Base-by-base conservation (phyloP, 306 rosid species). In the Corylus americana region DNA sequence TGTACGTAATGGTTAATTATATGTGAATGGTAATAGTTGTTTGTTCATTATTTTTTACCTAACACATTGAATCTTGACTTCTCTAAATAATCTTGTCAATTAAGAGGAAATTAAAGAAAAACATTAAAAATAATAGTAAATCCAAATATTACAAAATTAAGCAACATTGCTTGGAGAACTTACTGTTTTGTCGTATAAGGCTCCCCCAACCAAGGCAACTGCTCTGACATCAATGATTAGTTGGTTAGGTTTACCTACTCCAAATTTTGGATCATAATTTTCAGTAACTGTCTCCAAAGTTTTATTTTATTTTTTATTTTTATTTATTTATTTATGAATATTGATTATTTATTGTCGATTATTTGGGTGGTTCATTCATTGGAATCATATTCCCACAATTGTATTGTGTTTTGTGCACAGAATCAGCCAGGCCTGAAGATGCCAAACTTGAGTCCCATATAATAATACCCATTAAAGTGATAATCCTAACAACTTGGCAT, bases 141-240 rank as follows among this genome's bases (percentile, higher is more conserved):
- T 9, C 13, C 64, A 20, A 58, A 42, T 42, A 7, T 42, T 42
- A 6, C 45, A 3, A 25, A 59, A 59, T 59, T 20, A 20, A 59
- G 17, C 11, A 59, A 22, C 35, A 9, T 25, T 9, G 13, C 12
- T 2, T 7, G 50, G 10, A 47, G 37, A 11, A 22, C 25, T 22
- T 31, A 5, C 7, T 0, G 7, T 25, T 74, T 77, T 81, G 85
- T 62, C 68, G 58, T 70, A 10, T 42, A 64, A 80, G 58, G 63
- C 45, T 67, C 35, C 1, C 54, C 79, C 71, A 74, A 74, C 49
- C 51, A 45, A 76, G 47, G 74, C 78, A 39, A 44, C 31, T 37
- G 61, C 39, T 55, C 74, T 76, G 82, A 73, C 82, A 63, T 55
- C 88, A 80, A 83, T 88, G 77, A 89, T 89, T 81, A 79, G 76